Base-by-base conservation (phyloP, 139 green algal species). In the Mychonastes homosphaera region DNA sequence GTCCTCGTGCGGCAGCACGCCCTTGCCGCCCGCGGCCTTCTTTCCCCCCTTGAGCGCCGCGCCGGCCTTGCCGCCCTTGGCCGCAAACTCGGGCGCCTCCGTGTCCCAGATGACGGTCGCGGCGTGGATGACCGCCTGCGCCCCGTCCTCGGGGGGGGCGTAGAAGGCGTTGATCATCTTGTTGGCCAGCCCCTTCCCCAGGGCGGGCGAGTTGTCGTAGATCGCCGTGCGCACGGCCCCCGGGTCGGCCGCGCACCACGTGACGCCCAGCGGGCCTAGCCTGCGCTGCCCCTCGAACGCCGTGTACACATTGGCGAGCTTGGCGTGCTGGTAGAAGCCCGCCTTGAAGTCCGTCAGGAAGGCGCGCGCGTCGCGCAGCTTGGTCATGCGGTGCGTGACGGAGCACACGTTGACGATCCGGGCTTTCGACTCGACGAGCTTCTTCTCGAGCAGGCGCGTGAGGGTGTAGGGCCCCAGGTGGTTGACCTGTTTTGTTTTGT, bases 381-480 rank as follows among this genome's bases (percentile, higher is more conserved):
- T 48, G 15, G 53, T 60, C 35, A 60, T 60, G 53, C 53, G 53
- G 53, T 60, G 53, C 24, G 53, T 67, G 0, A 62, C 61, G 7
- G 46, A 51, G 50, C 40, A 30, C 40, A 72, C 55, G 12, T 64
- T 62, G 30, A 85, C 65, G 3, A 62, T 36, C 18, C 58, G 44
- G 48, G 62, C 52, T 45, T 55, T 54, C 53, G 43, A 52, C 21
- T 49, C 55, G 16, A 71, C 49, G 43, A 77, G 45, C 71, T 77
- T 79, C 41, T 58, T 52, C 66, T 79, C 71, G 45, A 92, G 67
- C 43, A 87, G 65, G 3, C 82, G 71, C 1, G 82, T 90, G 4
- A 92, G 73, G 0, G 62, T 69, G 57, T 87, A 92, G 33, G 80
- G 76, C 0, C 84, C 82, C 35, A 84, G 65, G 67, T 81, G 80